A percentile compares a stretch with the other conserved stretches of the same genome.
Evolutionary conservation across 2,329 filamentous ascomycete species (phyloP).

Genomic region (Graphilbum sp.): DNA sequence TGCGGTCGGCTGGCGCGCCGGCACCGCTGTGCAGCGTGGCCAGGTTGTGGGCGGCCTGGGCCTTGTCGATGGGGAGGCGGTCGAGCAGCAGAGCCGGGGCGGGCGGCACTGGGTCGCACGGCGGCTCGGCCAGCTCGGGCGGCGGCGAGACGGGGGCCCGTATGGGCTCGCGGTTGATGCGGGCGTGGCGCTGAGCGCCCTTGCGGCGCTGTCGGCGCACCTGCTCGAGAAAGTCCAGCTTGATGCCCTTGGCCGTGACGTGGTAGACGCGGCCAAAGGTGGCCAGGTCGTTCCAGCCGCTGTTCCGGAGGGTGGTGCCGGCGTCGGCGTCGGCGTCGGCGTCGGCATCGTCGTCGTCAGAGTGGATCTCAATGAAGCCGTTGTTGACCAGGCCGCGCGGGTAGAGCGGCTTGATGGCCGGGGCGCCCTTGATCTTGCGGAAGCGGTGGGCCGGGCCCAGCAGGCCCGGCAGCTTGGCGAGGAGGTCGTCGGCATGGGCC

Average conservation of each 20-base stretch:
- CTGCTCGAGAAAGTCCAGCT: slow-evolving; percentile 56
- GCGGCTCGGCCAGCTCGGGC: too few species aligned
- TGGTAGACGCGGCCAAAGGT: slow-evolving; percentile 50
- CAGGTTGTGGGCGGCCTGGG: slow-evolving; percentile 51
- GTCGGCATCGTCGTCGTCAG: slow-evolving; percentile 33
- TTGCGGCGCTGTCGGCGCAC: slow-evolving; percentile 13
- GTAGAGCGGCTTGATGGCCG: slow-evolving; percentile 33
- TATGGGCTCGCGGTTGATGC: slow-evolving; percentile 2
- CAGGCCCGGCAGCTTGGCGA: slow-evolving; percentile 38
- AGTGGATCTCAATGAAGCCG: slow-evolving; percentile 54
- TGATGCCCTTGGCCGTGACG: slow-evolving; percentile 46
- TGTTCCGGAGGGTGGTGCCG: slow-evolving; percentile 6
- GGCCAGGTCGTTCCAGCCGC: slow-evolving; percentile 39
- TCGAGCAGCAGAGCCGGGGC: slow-evolving; percentile 11
- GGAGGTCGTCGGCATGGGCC: slow-evolving; percentile 64
- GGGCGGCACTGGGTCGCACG: too few species aligned
- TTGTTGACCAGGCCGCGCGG: slow-evolving; percentile 54
- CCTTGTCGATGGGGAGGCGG: slow-evolving; percentile 37
- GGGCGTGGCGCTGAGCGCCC: slow-evolving; percentile 5
- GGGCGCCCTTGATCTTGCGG: slow-evolving; percentile 40
- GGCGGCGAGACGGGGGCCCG: neutral
- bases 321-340: slow-evolving; percentile 8
- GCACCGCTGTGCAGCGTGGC: neutral
- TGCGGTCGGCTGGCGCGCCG: slow-evolving; percentile 3
- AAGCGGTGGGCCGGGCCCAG: slow-evolving; percentile 44